These are phyloP conservation scores for Cymodocea nodosa DNA, from an alignment of 116 monocot species.

Conservation along the genomic window DNA sequence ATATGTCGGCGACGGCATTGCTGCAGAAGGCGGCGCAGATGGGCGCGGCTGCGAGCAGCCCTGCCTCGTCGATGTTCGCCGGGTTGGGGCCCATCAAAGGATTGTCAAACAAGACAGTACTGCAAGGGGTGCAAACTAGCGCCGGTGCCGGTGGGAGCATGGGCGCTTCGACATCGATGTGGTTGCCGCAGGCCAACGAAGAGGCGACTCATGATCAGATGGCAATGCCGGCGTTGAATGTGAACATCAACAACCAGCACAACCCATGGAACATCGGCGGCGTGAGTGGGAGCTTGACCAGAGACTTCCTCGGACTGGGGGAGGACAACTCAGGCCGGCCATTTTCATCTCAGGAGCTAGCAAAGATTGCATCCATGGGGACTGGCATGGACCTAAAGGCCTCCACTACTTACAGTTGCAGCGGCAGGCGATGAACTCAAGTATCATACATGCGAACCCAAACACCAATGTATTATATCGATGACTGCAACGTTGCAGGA, in stretches of 20 bases:
- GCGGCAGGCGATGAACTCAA: background rate
- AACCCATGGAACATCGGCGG: background rate
- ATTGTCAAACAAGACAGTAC: background rate
- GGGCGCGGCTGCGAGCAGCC: constrained; percentile 13
- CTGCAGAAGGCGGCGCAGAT: constrained; percentile 28
- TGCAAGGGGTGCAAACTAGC: background rate
- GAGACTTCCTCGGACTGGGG: constrained; percentile 24
- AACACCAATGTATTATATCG: too few species aligned
- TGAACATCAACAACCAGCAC: background rate
- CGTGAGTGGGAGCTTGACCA: constrained; percentile 10
- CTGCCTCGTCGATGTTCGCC: constrained; percentile 11
- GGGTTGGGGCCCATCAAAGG: constrained; percentile 7
- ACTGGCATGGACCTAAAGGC: constrained; percentile 13
- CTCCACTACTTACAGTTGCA: constrained; percentile 1
- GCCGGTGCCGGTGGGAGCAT: background rate
- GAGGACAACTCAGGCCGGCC: constrained; percentile 8
- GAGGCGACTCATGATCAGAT: background rate
- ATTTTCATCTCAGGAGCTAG: constrained; percentile 13
- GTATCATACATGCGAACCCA: too few species aligned
- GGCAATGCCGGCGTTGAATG: background rate
- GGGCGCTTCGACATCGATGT: background rate
- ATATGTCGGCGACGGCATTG: constrained; percentile 29
- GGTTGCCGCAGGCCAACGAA: background rate
- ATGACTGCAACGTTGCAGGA: background rate
- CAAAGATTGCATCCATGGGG: constrained; percentile 15